Base-by-base conservation (phyloP, 768 basidiomycete species). In the Lyophyllum semitale region DNA sequence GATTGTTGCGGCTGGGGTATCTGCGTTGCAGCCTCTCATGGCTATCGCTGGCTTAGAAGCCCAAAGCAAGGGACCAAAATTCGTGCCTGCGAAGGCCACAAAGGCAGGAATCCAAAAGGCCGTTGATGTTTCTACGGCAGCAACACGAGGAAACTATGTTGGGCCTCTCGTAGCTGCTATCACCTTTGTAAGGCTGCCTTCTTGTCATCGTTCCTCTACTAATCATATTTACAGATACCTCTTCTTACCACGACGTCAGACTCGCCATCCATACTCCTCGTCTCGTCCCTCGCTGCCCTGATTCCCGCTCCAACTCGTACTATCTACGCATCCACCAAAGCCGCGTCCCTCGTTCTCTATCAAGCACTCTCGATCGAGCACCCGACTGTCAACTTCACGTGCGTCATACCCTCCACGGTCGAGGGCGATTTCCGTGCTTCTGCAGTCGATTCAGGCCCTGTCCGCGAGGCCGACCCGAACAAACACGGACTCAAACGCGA, bases 271-370 rank as follows among this genome's bases (percentile, higher is more conserved):
- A 77, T 96, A 33, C 81, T 93, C 25, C 83, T 95, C 38, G 66
- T 97, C 32, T 92, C 92, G 8, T 89, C 87, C 26, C 74, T 88
- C 2, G 95, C 88, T 2, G 84, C 91, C 2, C 75, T 88, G 6
- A 85, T 95, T 32, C 91, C 95, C 2, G 84, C 94, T 0, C 95
- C 95, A 0, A 93, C 91, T 0, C 87, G 95, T 7, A 74, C 91
- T 0, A 72, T 98, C 32, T 98, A 98, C 66, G 84, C 81, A 0
- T 84, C 93, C 3, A 91, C 89, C 9, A 97, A 98, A 68, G 78
- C 88, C 2, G 89, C 93, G 0, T 84, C 89, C 1, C 80, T 91
- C 26, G 59, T 87, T 5, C 84, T 95, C 53, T 93, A 85, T 68
- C 89, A 91, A 68, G 78, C 88, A 0, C 83, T 94, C 29, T 75